Percentiles rank a stretch among this genome's conserved stretches.
Evolutionary conservation across 441 rosid genomes (phyloP).

Genomic region (Breynia disticha): DNA sequence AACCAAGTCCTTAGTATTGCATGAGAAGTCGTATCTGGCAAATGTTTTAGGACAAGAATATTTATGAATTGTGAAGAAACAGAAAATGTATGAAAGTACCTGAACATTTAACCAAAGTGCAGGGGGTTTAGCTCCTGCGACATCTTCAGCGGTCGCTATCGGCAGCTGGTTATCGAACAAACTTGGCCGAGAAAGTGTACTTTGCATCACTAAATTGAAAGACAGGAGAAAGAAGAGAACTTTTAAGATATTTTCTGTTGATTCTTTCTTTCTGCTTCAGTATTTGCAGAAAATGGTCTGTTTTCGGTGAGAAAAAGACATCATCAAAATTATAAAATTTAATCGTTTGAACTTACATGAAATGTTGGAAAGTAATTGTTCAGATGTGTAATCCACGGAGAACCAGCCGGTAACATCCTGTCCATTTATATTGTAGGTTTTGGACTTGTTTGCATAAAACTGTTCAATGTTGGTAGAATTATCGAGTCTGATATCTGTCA

Average conservation of each 20-base stretch:
- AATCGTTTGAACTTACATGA: conserved; percentile 33
- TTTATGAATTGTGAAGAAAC: background rate
- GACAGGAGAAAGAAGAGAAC: conserved; percentile 5
- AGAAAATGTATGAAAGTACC: conserved; percentile 22
- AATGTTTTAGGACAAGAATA: too few species aligned
- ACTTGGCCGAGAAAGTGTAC: conserved; percentile 39
- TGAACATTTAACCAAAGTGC: conserved; percentile 71
- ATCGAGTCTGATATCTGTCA: conserved; percentile 42
- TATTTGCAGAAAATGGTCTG: too few species aligned
- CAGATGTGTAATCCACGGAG: conserved; percentile 36
- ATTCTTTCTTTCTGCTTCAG: too few species aligned
- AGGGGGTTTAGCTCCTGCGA: conserved; percentile 20
- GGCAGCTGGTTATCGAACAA: conserved; percentile 37
- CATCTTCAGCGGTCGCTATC: conserved; percentile 39
- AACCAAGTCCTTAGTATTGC: background rate
- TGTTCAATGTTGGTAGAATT: conserved; percentile 44
- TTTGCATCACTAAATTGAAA: conserved; percentile 49
- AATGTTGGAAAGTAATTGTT: conserved; percentile 35
- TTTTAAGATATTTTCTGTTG: background rate
- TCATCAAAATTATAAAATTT: background rate
- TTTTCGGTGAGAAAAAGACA: background rate
- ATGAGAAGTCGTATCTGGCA: background rate
- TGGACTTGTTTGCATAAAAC: conserved; percentile 31
- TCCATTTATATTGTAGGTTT: conserved; percentile 52
- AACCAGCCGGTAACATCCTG: conserved; percentile 56